Conservation (phyloP, 306 rosid species). For the Vachellia pachyceras region DNA sequence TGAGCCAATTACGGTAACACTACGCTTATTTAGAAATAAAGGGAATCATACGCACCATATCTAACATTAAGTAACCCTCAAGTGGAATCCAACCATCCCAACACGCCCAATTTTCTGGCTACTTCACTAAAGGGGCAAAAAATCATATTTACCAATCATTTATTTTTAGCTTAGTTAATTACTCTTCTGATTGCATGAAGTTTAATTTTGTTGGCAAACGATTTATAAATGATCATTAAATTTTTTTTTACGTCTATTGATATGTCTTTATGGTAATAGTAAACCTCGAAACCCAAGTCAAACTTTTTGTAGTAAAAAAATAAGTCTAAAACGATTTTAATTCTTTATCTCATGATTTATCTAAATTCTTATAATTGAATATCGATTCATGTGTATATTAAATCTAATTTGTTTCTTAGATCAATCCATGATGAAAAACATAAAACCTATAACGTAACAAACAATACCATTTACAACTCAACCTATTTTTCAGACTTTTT, state of each 20-base stretch:
- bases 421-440: neutral
- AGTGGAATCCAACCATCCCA: slow-evolving; percentile 42
- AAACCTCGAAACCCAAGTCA: too few species aligned
- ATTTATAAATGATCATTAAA: too few species aligned
- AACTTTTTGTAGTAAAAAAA: too few species aligned
- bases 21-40: neutral
- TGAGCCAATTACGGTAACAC: slow-evolving; percentile 14
- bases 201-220: too few species aligned
- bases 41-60: slow-evolving; percentile 11
- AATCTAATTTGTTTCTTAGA: neutral
- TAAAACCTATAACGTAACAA: neutral
- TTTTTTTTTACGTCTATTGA: too few species aligned
- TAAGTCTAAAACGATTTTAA: too few species aligned
- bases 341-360: neutral
- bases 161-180: neutral
- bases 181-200: neutral
- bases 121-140: too few species aligned
- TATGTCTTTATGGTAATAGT: too few species aligned
- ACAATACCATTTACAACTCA: neutral
- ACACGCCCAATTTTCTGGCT: slow-evolving; percentile 31
- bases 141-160: slow-evolving; percentile 11
- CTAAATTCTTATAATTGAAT: neutral
- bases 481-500: neutral
- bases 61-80: slow-evolving; percentile 1
- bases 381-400: neutral